phyloP scores from a whole-genome alignment of 805 yeast species.

The Hermanozyma aechmeae region DNA sequence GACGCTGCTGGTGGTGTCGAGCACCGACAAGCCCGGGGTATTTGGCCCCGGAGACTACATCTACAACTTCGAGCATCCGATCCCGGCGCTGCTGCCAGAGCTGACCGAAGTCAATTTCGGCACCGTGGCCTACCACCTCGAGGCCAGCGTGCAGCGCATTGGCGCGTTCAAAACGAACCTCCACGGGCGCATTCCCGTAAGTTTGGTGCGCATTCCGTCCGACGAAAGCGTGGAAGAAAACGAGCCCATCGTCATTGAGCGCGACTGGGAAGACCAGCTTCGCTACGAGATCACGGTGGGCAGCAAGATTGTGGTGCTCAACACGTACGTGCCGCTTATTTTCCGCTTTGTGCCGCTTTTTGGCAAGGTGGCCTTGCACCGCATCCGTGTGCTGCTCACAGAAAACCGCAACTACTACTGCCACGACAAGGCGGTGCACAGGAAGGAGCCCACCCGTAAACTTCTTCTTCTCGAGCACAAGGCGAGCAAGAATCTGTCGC shows the following conservation, averaged over 20 bases:
- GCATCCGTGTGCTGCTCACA: conserved; percentile 76
- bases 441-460: conserved; percentile 85
- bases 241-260: conserved; percentile 84
- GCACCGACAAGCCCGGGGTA: conserved; percentile 13
- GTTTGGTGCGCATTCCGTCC: conserved; percentile 65
- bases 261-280: conserved; percentile 91
- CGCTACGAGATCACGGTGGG: conserved; percentile 87
- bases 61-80: conserved; percentile 84
- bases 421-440: conserved; percentile 74
- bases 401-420: conserved; percentile 91
- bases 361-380: conserved; percentile 78
- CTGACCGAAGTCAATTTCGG: conserved; percentile 75
- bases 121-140: conserved; percentile 58
- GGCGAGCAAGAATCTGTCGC: conserved; percentile 42
- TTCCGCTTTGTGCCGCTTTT: conserved; percentile 71
- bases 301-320: conserved; percentile 78
- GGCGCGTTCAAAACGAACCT: conserved; percentile 84
- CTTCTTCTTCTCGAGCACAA: conserved; percentile 73
- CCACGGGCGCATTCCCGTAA: conserved; percentile 52
- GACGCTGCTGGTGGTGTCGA: conserved; percentile 10
- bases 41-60: conserved; percentile 87
- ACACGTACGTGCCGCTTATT: conserved; percentile 75
- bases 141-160: conserved; percentile 60
- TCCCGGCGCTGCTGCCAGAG: conserved; percentile 79
- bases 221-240: conserved; percentile 76